These are phyloP conservation scores for Microdochium paspali DNA, from an alignment of 2,329 filamentous ascomycete species.

Conservation along the genomic window DNA sequence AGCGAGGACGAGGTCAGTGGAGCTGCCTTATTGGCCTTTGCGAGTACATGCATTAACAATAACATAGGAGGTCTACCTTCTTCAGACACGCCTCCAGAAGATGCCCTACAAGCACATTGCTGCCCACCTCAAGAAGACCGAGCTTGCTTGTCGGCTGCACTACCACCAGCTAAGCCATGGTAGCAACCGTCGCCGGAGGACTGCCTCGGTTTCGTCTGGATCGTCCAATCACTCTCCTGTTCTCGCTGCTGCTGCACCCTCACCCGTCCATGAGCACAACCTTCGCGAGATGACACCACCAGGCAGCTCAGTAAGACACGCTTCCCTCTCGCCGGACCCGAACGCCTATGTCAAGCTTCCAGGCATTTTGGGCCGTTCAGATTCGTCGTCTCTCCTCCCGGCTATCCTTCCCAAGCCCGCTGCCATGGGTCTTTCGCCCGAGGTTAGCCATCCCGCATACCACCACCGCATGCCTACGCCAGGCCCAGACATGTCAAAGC, in stretches of 20 bases:
- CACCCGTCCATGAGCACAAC: slow-evolving; percentile 38
- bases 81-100: slow-evolving; percentile 76
- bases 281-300: slow-evolving; percentile 40
- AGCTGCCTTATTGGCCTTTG: neutral
- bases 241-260: slow-evolving; percentile 35
- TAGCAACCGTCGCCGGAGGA: slow-evolving; percentile 70
- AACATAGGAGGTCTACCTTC: slow-evolving; percentile 66
- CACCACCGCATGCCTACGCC: slow-evolving; percentile 28
- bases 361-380: slow-evolving; percentile 37
- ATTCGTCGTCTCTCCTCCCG: slow-evolving; percentile 40
- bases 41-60: slow-evolving; percentile 5
- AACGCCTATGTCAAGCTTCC: slow-evolving; percentile 38
- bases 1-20: slow-evolving; percentile 70
- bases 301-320: slow-evolving; percentile 32
- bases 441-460: slow-evolving; percentile 21
- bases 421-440: slow-evolving; percentile 33
- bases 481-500: slow-evolving; percentile 28
- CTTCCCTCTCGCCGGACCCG: slow-evolving; percentile 31
- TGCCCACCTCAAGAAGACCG: slow-evolving; percentile 76
- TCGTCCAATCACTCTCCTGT: slow-evolving; percentile 44
- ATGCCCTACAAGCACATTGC: slow-evolving; percentile 91
- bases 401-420: slow-evolving; percentile 59
- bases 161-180: slow-evolving; percentile 81
- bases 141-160: slow-evolving; percentile 78
- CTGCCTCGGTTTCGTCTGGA: slow-evolving; percentile 61